These are phyloP conservation scores for Hebeloma cylindrosporum DNA, from an alignment of 768 basidiomycete genomes.

Conservation along the genomic window DNA sequence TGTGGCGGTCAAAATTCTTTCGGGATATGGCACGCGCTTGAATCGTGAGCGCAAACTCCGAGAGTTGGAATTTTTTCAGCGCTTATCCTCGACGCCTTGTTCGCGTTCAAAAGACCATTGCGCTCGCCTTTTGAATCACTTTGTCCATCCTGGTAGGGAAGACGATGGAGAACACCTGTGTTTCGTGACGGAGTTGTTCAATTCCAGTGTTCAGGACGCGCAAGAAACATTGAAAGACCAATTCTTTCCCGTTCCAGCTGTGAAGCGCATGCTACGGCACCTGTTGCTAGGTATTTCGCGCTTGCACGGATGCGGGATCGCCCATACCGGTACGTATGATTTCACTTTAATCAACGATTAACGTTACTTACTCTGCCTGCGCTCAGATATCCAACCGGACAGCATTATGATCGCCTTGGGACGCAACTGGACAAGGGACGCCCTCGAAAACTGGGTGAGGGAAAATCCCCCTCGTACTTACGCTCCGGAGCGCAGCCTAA, in stretches of 20 bases:
- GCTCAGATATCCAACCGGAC: conserved; percentile 24
- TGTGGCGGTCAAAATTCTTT: conserved; percentile 23
- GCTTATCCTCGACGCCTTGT: conserved; percentile 9
- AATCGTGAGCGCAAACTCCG: conserved; percentile 21
- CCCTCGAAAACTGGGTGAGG: conserved; percentile 14
- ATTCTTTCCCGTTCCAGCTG: conserved; percentile 13
- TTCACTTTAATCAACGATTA: background rate
- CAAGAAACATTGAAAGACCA: background rate
- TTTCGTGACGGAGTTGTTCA: conserved; percentile 20
- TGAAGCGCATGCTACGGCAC: conserved; percentile 21
- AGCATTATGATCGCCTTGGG: conserved; percentile 21
- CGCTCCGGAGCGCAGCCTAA: conserved; percentile 13
- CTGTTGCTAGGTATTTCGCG: conserved; percentile 16
- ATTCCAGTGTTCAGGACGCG: conserved; percentile 7
- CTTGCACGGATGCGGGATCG: conserved; percentile 20
- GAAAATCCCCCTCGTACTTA: conserved; percentile 19
- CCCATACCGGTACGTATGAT: conserved; percentile 22
- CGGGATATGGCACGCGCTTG: conserved; percentile 20
- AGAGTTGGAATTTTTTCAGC: conserved; percentile 22
- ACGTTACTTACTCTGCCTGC: background rate
- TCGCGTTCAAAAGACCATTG: conserved; percentile 9
- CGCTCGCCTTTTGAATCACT: conserved; percentile 18
- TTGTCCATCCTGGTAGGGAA: conserved; percentile 22
- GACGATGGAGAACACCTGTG: conserved; percentile 24
- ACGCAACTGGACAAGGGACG: conserved; percentile 5